These are phyloP conservation scores for Kickxella alabastrina DNA, from an alignment of 192 early-diverging fungal species.

Conservation along the genomic window DNA sequence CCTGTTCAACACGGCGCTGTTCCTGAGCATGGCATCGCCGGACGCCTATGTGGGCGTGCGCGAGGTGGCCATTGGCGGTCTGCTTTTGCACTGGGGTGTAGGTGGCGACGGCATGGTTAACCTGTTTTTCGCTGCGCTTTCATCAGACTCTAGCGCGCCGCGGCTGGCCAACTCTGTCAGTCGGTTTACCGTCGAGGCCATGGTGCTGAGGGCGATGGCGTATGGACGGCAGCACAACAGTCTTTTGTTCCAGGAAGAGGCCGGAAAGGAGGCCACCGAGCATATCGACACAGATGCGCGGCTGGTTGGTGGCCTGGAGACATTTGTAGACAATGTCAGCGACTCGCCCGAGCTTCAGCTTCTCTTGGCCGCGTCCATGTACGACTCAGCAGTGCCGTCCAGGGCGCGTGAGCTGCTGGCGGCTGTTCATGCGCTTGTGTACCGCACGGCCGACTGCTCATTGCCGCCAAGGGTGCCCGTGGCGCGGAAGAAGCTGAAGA, in stretches of 20 bases:
- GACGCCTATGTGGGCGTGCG: conserved; percentile 73
- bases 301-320: conserved; percentile 41
- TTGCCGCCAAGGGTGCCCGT: conserved; percentile 17
- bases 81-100: conserved; percentile 72
- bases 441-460: conserved; percentile 39
- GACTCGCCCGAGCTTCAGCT: conserved; percentile 31
- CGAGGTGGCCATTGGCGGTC: conserved; percentile 65
- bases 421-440: conserved; percentile 26
- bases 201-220: conserved; percentile 37
- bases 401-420: conserved; percentile 23
- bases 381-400: conserved; percentile 25
- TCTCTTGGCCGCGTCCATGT: conserved; percentile 18
- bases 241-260: conserved; percentile 35
- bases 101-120: conserved; percentile 23
- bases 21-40: conserved; percentile 66
- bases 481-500: conserved; percentile 40
- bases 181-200: conserved; percentile 10
- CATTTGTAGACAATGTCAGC: conserved; percentile 27
- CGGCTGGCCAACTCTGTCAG: conserved; percentile 5
- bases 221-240: conserved; percentile 46
- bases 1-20: conserved; percentile 68
- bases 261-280: conserved; percentile 18
- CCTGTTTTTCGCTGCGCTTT: conserved; percentile 20
- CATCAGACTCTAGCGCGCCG: conserved; percentile 9
- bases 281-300: conserved; percentile 47